Evolutionary conservation across 805 yeast genomes (phyloP), one percentile per base, ranked within the genome.

Genomic region (Cyberlindnera xishuangbannaensis): DNA sequence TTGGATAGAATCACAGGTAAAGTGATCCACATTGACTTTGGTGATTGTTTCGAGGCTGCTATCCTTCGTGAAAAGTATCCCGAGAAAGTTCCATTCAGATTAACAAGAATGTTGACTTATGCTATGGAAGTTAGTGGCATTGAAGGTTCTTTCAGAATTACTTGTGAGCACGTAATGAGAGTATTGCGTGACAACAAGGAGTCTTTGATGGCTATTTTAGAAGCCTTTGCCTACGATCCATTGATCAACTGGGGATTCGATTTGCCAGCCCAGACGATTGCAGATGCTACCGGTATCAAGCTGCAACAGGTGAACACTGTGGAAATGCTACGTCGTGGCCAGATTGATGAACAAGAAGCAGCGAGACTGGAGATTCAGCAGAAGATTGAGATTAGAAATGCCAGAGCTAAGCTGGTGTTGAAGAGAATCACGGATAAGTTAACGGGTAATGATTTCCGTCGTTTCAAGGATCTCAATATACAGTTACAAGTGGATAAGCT

Each of bases 121-220:
- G 99, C 97, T 0, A 90, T 92, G 97, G 99, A 94, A 57, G 97
- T 92, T 3, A 83, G 95, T 60, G 98, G 98, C 7, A 87, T 92
- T 42, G 97, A 92, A 59, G 99, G 99, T 4, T 84, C 95, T 22
- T 92, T 85, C 71, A 72, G 97, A 49, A 88, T 92, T 25, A 88
- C 97, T 0, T 84, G 97, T 59, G 97, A 92, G 53, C 88, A 90
- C 58, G 98, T 92, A 4, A 90, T 94, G 97, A 71, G 94, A 41
- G 94, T 94, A 2, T 64, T 92, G 33, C 70, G 99, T 44, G 95
- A 83, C 44, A 92, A 92, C 59, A 85, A 86, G 46, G 99, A 94
- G 58, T 92, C 97, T 0, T 70, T 92, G 55, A 84, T 94, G 94
- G 99, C 99, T 0, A 88, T 92, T 36, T 71, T 92, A 53, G 98